phyloP scores from a whole-genome alignment of 2,329 filamentous ascomycete species.

The Thelonectria olida region DNA sequence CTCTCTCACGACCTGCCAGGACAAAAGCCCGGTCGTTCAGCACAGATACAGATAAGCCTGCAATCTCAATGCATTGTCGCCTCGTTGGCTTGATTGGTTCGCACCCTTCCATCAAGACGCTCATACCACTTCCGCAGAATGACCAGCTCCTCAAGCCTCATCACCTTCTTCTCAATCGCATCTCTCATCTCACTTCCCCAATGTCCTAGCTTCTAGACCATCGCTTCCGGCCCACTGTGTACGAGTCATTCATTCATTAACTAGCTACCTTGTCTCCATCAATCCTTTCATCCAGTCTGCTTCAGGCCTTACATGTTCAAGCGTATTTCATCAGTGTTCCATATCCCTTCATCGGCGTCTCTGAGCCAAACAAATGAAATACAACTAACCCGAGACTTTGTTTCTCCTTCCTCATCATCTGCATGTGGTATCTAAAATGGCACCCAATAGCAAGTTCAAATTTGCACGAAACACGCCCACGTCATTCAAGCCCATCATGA shows the following conservation, averaged over 20 bases:
- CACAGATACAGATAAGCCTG: too few species aligned
- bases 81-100: constrained; percentile 6
- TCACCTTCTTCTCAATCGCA: neutral
- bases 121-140: neutral
- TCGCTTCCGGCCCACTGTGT: neutral
- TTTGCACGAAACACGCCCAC: neutral
- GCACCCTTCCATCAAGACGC: neutral
- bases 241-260: constrained; percentile 18
- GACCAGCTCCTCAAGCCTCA: neutral
- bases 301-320: neutral
- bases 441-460: neutral
- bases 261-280: neutral
- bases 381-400: neutral
- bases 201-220: constrained; percentile 7
- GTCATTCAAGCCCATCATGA: constrained; percentile 7
- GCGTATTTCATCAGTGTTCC: neutral
- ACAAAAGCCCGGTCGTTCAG: too few species aligned
- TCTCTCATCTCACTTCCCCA: neutral
- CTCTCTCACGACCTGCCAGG: too few species aligned
- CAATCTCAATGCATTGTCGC: constrained; percentile 12
- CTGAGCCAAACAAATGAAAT: neutral
- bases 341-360: neutral
- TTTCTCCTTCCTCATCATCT: neutral
- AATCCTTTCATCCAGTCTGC: neutral
- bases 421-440: constrained; percentile 13